These are phyloP conservation scores for Cladosporium sp. DNA, from an alignment of 2,329 filamentous ascomycete genomes.

Conservation along the genomic window DNA sequence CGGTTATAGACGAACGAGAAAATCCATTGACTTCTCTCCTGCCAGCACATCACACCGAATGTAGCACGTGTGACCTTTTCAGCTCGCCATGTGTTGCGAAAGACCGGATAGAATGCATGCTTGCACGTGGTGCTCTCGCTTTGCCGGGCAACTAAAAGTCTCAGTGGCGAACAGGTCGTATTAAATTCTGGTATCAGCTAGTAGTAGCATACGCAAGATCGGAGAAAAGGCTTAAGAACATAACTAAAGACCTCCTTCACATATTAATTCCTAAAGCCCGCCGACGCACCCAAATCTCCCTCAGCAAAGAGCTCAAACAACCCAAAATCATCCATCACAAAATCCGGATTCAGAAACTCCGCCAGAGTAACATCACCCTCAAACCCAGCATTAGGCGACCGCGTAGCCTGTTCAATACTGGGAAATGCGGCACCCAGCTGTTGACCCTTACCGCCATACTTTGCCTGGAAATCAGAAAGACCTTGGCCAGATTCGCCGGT, in stretches of 20 bases:
- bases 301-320: slow-evolving; percentile 8
- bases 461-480: not conserved
- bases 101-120: not conserved
- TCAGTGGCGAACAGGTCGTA: not conserved
- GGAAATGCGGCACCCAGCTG: not conserved
- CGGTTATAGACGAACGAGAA: not conserved
- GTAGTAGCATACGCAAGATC: not conserved
- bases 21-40: not conserved
- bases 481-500: not conserved
- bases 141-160: not conserved
- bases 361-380: not conserved
- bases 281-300: not conserved
- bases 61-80: not conserved
- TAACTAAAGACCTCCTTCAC: not conserved
- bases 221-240: not conserved
- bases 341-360: slow-evolving; percentile 5
- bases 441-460: not conserved
- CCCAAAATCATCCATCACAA: slow-evolving; percentile 8
- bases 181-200: not conserved
- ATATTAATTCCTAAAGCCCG: not conserved
- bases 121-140: not conserved
- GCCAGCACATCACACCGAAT: not conserved
- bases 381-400: not conserved
- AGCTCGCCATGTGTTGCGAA: not conserved
- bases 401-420: not conserved